phyloP scores from a whole-genome alignment of 2,329 filamentous ascomycete genomes.

The Cordyceps cateniannulata region DNA sequence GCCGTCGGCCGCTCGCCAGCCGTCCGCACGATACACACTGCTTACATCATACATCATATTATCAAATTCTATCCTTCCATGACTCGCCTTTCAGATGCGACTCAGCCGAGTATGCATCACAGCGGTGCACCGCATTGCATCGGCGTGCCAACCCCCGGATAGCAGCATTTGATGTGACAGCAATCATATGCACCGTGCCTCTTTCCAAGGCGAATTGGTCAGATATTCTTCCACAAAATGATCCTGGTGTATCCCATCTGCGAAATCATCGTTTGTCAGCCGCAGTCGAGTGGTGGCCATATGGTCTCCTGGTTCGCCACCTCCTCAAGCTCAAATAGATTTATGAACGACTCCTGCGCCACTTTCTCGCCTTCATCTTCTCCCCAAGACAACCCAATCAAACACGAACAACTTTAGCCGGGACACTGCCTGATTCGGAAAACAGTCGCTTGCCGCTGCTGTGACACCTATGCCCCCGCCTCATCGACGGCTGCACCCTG shows the following conservation, averaged over 20 bases:
- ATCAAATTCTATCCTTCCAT: neutral
- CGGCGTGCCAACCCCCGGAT: neutral
- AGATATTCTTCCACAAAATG: neutral
- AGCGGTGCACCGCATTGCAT: neutral
- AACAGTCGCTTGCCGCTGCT: neutral
- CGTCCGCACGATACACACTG: neutral
- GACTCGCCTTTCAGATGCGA: constrained; percentile 2
- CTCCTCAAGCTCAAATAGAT: neutral
- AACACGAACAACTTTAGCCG: neutral
- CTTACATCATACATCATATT: neutral
- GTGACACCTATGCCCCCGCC: constrained; percentile 2
- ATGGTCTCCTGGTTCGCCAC: neutral
- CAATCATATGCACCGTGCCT: constrained; percentile 2
- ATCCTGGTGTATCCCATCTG: neutral
- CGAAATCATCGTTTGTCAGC: neutral
- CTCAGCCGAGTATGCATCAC: neutral
- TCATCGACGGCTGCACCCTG: neutral
- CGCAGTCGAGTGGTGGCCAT: neutral
- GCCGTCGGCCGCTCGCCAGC: neutral
- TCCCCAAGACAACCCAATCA: neutral
- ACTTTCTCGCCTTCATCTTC: neutral
- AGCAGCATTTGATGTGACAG: constrained; percentile 8
- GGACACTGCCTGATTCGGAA: neutral
- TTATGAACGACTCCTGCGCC: neutral
- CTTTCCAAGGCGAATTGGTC: neutral